Evolutionary conservation across 495 filamentous ascomycete species (phyloP).

Genomic region (Talaromyces ruber): DNA sequence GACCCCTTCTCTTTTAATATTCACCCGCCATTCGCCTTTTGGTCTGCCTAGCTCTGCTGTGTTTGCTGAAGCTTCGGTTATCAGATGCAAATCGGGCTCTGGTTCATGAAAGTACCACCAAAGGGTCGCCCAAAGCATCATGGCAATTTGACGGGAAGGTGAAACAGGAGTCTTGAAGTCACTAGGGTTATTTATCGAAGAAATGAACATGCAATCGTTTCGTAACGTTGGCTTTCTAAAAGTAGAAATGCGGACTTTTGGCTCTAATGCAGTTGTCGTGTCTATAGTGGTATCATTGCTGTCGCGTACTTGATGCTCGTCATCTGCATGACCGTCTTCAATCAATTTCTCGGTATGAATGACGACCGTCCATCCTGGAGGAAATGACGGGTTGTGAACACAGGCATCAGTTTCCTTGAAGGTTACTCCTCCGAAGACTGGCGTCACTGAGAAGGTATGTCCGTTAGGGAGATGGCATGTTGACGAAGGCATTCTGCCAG

Average conservation of each 20-base stretch:
- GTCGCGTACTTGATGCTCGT: conserved; percentile 13
- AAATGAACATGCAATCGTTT: conserved; percentile 80
- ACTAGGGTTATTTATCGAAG: conserved; percentile 74
- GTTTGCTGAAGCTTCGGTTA: conserved; percentile 50
- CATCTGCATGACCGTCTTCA: conserved; percentile 15
- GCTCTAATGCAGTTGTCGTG: background rate
- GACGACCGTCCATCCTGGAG: conserved; percentile 81
- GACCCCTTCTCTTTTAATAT: conserved; percentile 77
- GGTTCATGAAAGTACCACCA: conserved; percentile 92
- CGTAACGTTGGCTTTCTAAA: conserved; percentile 66
- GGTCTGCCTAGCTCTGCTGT: conserved; percentile 65
- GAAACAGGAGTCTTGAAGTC: conserved; percentile 74
- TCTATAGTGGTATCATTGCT: conserved; percentile 13
- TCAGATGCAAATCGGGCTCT: conserved; percentile 42
- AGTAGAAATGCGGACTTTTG: conserved; percentile 39
- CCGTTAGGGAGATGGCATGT: conserved; percentile 70
- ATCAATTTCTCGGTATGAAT: conserved; percentile 61
- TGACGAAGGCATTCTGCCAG: conserved; percentile 7
- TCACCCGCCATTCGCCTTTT: conserved; percentile 78
- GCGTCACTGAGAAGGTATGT: conserved; percentile 67
- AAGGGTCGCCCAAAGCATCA: conserved; percentile 93
- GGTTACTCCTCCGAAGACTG: conserved; percentile 79
- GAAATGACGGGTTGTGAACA: conserved; percentile 59
- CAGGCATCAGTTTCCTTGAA: conserved; percentile 78
- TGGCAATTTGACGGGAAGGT: conserved; percentile 77